Evolutionary conservation across 1,284 basidiomycete species (phyloP).

Genomic region (Porodaedalea pini): DNA sequence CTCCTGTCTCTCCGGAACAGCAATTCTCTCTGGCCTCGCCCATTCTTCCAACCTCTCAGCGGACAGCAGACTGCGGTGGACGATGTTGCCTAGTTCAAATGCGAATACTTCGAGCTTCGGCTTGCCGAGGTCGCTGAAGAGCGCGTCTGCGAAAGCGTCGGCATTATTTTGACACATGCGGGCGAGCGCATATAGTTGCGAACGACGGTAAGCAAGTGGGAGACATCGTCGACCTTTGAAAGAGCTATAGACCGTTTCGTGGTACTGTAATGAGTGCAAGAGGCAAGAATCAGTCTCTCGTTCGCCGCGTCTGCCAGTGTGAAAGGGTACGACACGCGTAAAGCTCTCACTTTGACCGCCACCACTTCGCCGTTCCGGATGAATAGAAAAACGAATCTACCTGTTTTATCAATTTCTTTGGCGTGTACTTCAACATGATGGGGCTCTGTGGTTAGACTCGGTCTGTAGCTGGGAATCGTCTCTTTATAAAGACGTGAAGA

Average conservation of each 20-base stretch:
- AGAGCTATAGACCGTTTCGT: slow-evolving; percentile 41
- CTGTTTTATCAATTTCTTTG: no score
- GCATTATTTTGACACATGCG: slow-evolving; percentile 59
- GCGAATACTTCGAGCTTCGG: slow-evolving; percentile 40
- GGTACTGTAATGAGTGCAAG: slow-evolving; percentile 14
- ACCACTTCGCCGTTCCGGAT: no score
- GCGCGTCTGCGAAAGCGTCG: slow-evolving; percentile 43
- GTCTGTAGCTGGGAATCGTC: no score
- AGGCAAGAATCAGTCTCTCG: background rate
- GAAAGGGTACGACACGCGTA: no score
- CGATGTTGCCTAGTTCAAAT: slow-evolving; percentile 37
- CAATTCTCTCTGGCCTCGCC: slow-evolving; percentile 49
- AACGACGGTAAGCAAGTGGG: slow-evolving; percentile 51
- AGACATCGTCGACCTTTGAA: no score
- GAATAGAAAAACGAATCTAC: no score
- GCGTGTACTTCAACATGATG: no score
- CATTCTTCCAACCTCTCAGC: slow-evolving; percentile 49
- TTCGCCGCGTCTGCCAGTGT: background rate
- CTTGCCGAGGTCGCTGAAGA: slow-evolving; percentile 52
- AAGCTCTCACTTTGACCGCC: no score
- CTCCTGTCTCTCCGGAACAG: slow-evolving; percentile 33
- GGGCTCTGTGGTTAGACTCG: no score
- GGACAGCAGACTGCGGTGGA: slow-evolving; percentile 44
- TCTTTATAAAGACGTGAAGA: no score
- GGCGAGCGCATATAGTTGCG: slow-evolving; percentile 60